A percentile compares a stretch with the other conserved stretches of the same genome.
Conservation (phyloP, 1,284 basidiomycete species). For the Anthracocystis walkeri region DNA sequence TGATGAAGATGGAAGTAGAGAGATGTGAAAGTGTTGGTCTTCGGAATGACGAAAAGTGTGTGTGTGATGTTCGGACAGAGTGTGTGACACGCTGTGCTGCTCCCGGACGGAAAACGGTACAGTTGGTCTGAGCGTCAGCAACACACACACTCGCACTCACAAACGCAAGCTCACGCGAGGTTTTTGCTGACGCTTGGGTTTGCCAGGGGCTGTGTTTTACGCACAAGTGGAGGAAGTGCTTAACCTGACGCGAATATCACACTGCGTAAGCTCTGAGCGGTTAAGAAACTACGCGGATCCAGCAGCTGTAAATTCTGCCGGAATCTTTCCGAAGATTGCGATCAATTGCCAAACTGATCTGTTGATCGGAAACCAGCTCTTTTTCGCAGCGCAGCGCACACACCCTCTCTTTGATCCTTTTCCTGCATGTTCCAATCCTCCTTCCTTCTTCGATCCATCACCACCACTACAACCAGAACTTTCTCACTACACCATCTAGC, state of each 20-base stretch:
- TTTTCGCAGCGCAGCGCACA: neutral
- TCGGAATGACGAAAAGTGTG: neutral
- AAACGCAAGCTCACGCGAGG: neutral
- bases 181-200: conserved; percentile 5
- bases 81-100: too few species aligned
- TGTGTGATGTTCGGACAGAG: too few species aligned
- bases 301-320: conserved; percentile 9
- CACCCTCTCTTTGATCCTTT: conserved; percentile 7
- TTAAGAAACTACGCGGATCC: neutral
- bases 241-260: neutral
- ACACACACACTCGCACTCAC: conserved; percentile 1
- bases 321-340: conserved; percentile 22
- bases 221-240: conserved; percentile 14
- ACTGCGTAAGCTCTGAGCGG: neutral
- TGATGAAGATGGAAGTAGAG: neutral
- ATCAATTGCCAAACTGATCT: neutral
- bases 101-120: conserved; percentile 14
- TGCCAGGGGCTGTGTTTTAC: neutral
- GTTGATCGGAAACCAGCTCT: conserved; percentile 20
- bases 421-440: conserved; percentile 7
- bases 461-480: conserved; percentile 3
- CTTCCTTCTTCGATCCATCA: conserved; percentile 12
- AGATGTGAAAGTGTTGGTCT: conserved; percentile 13
- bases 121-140: conserved; percentile 11
- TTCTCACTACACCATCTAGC: neutral